Conservation (phyloP, 2,329 filamentous ascomycete genomes). For the Rutstroemia sp. region DNA sequence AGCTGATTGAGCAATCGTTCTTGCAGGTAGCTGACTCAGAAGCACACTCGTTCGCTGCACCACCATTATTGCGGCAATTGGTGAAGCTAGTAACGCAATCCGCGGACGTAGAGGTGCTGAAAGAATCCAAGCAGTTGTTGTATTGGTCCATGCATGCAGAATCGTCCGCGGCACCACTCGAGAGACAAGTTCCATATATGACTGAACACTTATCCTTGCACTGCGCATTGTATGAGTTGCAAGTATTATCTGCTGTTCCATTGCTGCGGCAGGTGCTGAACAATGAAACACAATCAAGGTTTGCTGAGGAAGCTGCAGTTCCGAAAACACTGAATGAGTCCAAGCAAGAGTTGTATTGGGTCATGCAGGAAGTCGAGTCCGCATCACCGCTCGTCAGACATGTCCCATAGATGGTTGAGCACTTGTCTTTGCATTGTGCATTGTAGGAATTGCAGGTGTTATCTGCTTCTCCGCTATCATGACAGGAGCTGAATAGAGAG, state of each 20-base stretch:
- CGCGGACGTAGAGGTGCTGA: constrained; percentile 7
- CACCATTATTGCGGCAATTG: constrained; percentile 6
- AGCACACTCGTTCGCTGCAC: constrained; percentile 9
- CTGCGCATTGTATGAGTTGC: constrained; percentile 13
- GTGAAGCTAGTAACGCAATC: constrained; percentile 11
- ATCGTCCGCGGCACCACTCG: constrained; percentile 7
- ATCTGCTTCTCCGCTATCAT: constrained; percentile 8
- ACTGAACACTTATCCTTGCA: constrained; percentile 13
- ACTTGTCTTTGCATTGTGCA: constrained; percentile 16
- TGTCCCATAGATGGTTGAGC: constrained; percentile 13
- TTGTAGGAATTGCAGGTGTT: constrained; percentile 12
- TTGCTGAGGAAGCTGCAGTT: neutral
- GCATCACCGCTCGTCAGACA: constrained; percentile 10
- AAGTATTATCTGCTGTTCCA: constrained; percentile 9
- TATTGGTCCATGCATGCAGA: constrained; percentile 13
- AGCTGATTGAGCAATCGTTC: constrained; percentile 9
- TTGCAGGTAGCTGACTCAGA: constrained; percentile 11
- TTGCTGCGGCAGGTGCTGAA: constrained; percentile 9
- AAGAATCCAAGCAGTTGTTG: constrained; percentile 13
- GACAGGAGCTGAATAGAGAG: constrained; percentile 9
- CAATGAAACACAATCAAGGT: neutral
- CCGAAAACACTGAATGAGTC: constrained; percentile 14
- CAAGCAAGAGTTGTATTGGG: constrained; percentile 13
- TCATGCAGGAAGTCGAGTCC: constrained; percentile 6
- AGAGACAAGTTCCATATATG: constrained; percentile 12